Evolutionary conservation across 2,329 filamentous ascomycete genomes (phyloP).

Genomic region (Diaporthe batatas): DNA sequence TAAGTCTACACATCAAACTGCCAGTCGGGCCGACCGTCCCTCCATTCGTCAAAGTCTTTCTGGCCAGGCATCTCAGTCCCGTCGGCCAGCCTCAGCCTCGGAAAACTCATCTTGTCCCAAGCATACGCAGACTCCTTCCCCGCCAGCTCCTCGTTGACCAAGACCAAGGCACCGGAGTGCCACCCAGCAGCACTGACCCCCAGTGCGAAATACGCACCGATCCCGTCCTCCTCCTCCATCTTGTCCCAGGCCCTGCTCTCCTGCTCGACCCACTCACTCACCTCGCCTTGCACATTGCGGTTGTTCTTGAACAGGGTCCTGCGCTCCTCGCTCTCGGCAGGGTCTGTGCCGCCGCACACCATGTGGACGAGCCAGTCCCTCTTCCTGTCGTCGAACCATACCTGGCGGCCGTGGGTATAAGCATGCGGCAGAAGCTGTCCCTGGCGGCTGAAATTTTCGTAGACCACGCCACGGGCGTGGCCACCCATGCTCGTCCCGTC

Average conservation of each 20-base stretch:
- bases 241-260: constrained; percentile 17
- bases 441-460: neutral
- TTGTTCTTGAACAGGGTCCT: neutral
- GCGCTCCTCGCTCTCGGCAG: constrained; percentile 8
- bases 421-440: neutral
- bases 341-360: neutral
- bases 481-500: neutral
- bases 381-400: constrained; percentile 8
- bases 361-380: constrained; percentile 18
- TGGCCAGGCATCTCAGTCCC: constrained; percentile 16
- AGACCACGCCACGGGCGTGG: neutral
- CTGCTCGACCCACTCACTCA: constrained; percentile 29
- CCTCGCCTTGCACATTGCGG: constrained; percentile 1
- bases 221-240: neutral
- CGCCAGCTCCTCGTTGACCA: constrained; percentile 12
- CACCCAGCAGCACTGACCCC: neutral
- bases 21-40: constrained; percentile 10
- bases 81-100: neutral
- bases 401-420: constrained; percentile 9
- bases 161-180: constrained; percentile 3
- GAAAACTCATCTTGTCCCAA: neutral
- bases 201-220: neutral
- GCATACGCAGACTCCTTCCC: neutral
- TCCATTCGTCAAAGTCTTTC: constrained; percentile 16
- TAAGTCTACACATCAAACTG: neutral